Conservation (phyloP, 495 filamentous ascomycete species). For the Diplogelasinospora grovesii region DNA sequence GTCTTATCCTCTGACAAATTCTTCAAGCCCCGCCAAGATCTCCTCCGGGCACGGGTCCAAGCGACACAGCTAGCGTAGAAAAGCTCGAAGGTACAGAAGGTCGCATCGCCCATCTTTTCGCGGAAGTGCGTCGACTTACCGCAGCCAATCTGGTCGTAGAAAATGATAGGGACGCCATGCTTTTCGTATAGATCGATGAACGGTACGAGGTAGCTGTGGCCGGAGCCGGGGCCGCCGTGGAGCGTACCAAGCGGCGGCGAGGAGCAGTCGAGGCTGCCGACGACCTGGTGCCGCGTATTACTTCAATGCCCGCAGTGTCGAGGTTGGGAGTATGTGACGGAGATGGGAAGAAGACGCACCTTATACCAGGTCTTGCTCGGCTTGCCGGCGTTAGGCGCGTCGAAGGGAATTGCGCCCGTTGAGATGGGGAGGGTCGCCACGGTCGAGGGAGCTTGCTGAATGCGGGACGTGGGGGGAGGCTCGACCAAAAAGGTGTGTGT, state of each 20-base stretch:
- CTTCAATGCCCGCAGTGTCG: no score
- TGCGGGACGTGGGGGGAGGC: no score
- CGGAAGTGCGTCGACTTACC: conserved; percentile 40
- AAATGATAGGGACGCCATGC: conserved; percentile 33
- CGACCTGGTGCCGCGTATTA: no score
- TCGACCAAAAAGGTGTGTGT: no score
- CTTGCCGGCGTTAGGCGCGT: conserved; percentile 27
- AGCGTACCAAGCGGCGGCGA: conserved; percentile 9
- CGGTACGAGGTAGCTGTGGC: conserved; percentile 33
- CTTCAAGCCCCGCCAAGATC: conserved; percentile 19
- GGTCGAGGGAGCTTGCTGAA: no score
- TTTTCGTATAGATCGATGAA: conserved; percentile 29
- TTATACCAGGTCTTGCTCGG: conserved; percentile 17
- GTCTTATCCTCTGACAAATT: conserved; percentile 38
- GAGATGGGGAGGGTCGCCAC: neutral
- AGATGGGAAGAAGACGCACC: no score
- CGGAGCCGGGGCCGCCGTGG: conserved; percentile 43
- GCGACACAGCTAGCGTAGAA: conserved; percentile 38
- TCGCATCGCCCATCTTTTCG: conserved; percentile 34
- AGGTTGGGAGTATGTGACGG: no score
- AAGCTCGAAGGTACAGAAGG: conserved; percentile 39
- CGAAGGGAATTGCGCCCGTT: conserved; percentile 26
- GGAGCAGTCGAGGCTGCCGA: conserved; percentile 18
- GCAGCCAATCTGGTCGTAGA: conserved; percentile 50
- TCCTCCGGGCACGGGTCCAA: conserved; percentile 34